Conservation (phyloP, 164 flowering plant species). For the Macadamia tetraphylla region DNA sequence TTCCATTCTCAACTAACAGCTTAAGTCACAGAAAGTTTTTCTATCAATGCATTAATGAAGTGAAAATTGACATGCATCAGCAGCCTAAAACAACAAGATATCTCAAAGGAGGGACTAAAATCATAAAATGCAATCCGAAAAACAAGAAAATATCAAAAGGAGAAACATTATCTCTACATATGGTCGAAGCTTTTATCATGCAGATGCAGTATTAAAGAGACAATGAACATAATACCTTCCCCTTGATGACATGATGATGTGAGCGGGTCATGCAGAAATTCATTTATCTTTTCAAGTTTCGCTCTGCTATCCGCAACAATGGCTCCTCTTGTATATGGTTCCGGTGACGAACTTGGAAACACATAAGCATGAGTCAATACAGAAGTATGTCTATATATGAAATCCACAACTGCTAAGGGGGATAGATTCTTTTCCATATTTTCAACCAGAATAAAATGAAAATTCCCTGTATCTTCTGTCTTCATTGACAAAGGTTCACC, state of each 20-base stretch:
- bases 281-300: constrained; percentile 27
- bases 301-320: constrained; percentile 23
- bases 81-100: no score
- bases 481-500: constrained; percentile 6
- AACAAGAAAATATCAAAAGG: no score
- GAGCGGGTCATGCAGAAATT: constrained; percentile 36
- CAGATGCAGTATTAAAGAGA: background rate
- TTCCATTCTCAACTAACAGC: no score
- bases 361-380: constrained; percentile 30
- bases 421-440: constrained; percentile 47
- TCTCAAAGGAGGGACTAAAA: no score
- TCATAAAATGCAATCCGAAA: no score
- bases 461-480: background rate
- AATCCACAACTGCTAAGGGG: constrained; percentile 29
- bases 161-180: no score
- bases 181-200: background rate
- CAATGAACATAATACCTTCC: constrained; percentile 34
- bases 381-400: constrained; percentile 27
- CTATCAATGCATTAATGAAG: no score
- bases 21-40: no score
- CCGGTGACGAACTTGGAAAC: constrained; percentile 32
- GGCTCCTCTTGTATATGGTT: constrained; percentile 33
- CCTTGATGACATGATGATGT: constrained; percentile 37
- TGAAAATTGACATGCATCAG: no score
- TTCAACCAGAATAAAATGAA: constrained; percentile 27